Evolutionary conservation across 2,329 filamentous ascomycete species (phyloP).

Genomic region (Penicillium freii): DNA sequence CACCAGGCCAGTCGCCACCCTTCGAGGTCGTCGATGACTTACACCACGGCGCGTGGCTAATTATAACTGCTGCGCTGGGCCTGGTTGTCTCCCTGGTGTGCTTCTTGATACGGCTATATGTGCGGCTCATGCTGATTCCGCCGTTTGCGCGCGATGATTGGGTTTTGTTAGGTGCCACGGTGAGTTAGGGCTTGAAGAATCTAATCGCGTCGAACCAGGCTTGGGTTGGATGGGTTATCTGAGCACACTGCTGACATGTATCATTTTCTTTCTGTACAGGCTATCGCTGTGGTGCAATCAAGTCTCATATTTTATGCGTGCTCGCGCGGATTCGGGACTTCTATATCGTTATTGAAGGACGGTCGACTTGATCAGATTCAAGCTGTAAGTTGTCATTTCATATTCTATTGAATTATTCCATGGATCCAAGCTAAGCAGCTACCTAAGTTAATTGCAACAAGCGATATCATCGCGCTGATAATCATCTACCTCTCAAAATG

Average conservation of each 20-base stretch:
- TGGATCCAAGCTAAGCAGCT: neutral
- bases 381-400: conserved; percentile 22
- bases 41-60: conserved; percentile 42
- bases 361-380: conserved; percentile 28
- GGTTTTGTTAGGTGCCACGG: conserved; percentile 34
- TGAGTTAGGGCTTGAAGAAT: conserved; percentile 15
- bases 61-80: conserved; percentile 40
- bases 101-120: conserved; percentile 38
- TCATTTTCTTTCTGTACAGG: conserved; percentile 13
- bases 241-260: neutral
- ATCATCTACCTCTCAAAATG: conserved; percentile 41
- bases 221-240: neutral
- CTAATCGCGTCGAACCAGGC: neutral
- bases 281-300: conserved; percentile 33
- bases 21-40: conserved; percentile 40
- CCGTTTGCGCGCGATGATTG: conserved; percentile 38
- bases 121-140: conserved; percentile 34
- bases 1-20: conserved; percentile 36
- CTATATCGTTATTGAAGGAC: conserved; percentile 28
- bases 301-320: conserved; percentile 32
- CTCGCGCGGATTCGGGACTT: conserved; percentile 36
- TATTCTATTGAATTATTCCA: neutral
- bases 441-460: conserved; percentile 33
- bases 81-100: conserved; percentile 37
- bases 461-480: conserved; percentile 46